Percentiles rank a stretch among this genome's conserved stretches.
Conservation (phyloP, 225 moss, liverwort and hornwort species). For the Marchantia paleacea region DNA sequence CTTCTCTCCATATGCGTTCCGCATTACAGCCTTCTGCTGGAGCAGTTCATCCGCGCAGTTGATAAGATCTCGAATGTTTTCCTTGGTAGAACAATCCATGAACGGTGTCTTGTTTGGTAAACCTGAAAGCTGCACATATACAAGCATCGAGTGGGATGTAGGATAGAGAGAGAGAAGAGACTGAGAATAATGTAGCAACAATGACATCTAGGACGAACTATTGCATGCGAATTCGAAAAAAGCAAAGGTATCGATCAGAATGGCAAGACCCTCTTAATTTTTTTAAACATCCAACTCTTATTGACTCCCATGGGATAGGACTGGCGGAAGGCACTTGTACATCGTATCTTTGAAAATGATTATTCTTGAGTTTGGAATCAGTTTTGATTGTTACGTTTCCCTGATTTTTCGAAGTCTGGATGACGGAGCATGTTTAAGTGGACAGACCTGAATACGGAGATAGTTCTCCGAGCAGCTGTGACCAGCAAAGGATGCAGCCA, state of each 20-base stretch:
- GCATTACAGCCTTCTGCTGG: conserved; percentile 63
- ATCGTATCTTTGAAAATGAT: too few species aligned
- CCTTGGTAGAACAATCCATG: conserved; percentile 74
- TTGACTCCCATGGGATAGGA: background rate
- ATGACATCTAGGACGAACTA: too few species aligned
- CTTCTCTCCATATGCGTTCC: conserved; percentile 77
- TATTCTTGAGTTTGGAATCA: too few species aligned
- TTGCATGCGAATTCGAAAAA: too few species aligned
- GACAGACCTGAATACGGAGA: conserved; percentile 81
- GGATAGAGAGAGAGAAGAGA: too few species aligned
- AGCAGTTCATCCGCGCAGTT: conserved; percentile 63
- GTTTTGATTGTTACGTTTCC: too few species aligned
- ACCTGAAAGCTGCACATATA: conserved; percentile 56
- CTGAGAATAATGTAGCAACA: too few species aligned
- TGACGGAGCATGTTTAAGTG: background rate
- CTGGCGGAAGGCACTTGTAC: too few species aligned
- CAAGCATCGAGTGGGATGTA: too few species aligned
- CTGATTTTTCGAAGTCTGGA: too few species aligned
- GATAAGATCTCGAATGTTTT: conserved; percentile 66
- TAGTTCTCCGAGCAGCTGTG: conserved; percentile 88
- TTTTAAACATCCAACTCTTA: background rate
- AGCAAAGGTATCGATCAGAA: background rate
- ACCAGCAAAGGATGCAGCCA: conserved; percentile 89
- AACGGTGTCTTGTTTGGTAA: conserved; percentile 69
- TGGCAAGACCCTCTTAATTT: background rate